Base-by-base conservation (phyloP, 352 stramenopile species). In the Globisporangium ultimum region DNA sequence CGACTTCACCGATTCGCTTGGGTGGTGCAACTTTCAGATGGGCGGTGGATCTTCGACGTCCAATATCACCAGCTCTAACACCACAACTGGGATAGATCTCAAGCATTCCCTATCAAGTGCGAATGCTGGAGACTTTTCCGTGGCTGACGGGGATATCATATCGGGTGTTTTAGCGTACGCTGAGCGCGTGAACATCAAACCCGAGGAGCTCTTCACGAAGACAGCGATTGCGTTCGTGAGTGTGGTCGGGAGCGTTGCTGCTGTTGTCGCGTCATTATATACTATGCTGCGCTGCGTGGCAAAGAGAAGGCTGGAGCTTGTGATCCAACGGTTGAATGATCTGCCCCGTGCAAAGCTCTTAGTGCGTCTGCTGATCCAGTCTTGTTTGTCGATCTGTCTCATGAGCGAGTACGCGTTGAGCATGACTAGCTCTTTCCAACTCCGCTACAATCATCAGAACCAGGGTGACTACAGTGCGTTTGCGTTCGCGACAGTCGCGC, bases 401-500 rank as follows among this genome's bases (percentile, higher is more conserved):
- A 74, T 91, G 67, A 88, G 78, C 55, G 81, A 91, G 57, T 91
- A 91, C 65, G 81, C 81, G 20, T 61, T 91, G 52, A 88, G 76
- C 66, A 88, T 91, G 78, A 91, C 81, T 24, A 86, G 75, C 53
- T 85, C 76, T 8, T 91, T 91, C 61, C 81, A 91, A 61, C 80
- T 91, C 64, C 81, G 81, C 6, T 91, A 89, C 66, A 84, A 80
- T 47, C 70, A 87, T 40, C 68, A 84, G 21, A 63, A 75, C 38
- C 54, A 66, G 6, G 43, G 65, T 13, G 83, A 72, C 49, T 67
- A 75, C 53, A 78, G 73, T 20, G 74, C 76, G 14, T 73, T 91
- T 8, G 78, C 71, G 9, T 84, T 82, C 10, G 81, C 81, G 22
- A 86, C 81, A 0, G 69, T 84, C 3, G 72, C 77, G 20, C 67